Conservation (phyloP, 352 stramenopile genomes). For the Globisporangium cederbergense region DNA sequence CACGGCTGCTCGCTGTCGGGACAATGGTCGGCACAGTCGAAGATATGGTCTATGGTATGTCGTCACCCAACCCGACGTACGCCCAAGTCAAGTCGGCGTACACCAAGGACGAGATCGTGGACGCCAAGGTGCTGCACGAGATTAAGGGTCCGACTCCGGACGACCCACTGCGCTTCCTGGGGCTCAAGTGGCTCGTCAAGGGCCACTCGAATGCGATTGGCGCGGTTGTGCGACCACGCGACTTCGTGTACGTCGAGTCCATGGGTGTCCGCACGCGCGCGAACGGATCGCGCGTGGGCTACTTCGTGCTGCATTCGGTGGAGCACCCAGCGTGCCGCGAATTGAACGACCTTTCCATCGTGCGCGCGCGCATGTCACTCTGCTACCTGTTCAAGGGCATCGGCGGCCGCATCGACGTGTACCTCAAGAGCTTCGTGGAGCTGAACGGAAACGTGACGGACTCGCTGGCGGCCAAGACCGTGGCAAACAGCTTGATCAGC, state of each 20-base stretch:
- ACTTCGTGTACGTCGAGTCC: constrained; percentile 58
- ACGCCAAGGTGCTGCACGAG: constrained; percentile 35
- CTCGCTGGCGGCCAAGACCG: constrained; percentile 28
- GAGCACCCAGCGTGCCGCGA: constrained; percentile 30
- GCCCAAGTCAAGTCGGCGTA: constrained; percentile 34
- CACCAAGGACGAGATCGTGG: constrained; percentile 32
- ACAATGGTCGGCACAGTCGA: constrained; percentile 41
- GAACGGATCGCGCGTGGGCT: constrained; percentile 27
- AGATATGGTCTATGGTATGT: constrained; percentile 47
- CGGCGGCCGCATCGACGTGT: constrained; percentile 37
- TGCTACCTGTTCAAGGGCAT: constrained; percentile 35
- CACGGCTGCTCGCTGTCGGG: constrained; percentile 39
- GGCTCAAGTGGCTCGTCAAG: constrained; percentile 38
- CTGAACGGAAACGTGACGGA: constrained; percentile 41
- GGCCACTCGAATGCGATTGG: constrained; percentile 16
- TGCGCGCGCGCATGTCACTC: constrained; percentile 37
- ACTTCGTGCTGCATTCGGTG: constrained; percentile 63
- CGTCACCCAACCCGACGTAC: constrained; percentile 29
- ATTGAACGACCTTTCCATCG: constrained; percentile 29
- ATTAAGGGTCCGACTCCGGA: constrained; percentile 27
- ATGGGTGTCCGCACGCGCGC: constrained; percentile 26
- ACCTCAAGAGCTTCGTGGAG: constrained; percentile 39
- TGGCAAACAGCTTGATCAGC: constrained; percentile 23
- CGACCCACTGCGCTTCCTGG: constrained; percentile 46
- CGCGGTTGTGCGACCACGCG: constrained; percentile 32